These are phyloP conservation scores for Didymella lethalis DNA, from an alignment of 2,329 filamentous ascomycete species.

Conservation along the genomic window DNA sequence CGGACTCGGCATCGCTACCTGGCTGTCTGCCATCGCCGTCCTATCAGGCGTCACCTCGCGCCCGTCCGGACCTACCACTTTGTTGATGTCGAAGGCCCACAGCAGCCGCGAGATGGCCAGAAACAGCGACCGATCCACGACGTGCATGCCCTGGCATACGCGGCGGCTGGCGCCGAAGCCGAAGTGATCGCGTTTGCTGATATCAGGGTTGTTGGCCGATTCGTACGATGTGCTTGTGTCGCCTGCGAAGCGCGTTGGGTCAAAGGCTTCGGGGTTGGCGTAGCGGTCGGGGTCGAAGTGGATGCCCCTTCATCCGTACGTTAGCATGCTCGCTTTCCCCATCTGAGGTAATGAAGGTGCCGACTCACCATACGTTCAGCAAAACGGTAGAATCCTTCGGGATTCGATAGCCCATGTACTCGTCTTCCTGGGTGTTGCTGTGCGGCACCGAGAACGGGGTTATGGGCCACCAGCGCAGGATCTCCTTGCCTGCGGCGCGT, in stretches of 20 bases:
- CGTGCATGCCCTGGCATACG: conserved; percentile 44
- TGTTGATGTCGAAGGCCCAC: conserved; percentile 39
- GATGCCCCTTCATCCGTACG: neutral
- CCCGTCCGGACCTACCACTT: neutral
- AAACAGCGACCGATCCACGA: conserved; percentile 40
- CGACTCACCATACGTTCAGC: no score
- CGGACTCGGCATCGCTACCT: neutral
- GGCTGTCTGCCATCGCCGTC: neutral
- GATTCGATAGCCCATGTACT: no score
- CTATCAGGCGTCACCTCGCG: no score
- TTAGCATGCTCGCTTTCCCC: no score
- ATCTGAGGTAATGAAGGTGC: no score
- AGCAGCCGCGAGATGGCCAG: conserved; percentile 37
- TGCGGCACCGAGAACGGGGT: no score
- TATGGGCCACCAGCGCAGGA: no score
- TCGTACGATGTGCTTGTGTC: neutral
- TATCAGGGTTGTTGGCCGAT: neutral
- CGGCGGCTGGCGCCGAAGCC: conserved; percentile 48
- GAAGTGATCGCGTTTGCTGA: conserved; percentile 37
- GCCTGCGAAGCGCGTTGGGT: neutral
- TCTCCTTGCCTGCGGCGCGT: no score
- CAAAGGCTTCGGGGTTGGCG: neutral
- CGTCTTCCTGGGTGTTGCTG: no score
- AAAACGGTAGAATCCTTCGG: no score
- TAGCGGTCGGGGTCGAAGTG: neutral